Evolutionary conservation across 257 asterid species (phyloP).

Genomic region (Asclepias syriaca): DNA sequence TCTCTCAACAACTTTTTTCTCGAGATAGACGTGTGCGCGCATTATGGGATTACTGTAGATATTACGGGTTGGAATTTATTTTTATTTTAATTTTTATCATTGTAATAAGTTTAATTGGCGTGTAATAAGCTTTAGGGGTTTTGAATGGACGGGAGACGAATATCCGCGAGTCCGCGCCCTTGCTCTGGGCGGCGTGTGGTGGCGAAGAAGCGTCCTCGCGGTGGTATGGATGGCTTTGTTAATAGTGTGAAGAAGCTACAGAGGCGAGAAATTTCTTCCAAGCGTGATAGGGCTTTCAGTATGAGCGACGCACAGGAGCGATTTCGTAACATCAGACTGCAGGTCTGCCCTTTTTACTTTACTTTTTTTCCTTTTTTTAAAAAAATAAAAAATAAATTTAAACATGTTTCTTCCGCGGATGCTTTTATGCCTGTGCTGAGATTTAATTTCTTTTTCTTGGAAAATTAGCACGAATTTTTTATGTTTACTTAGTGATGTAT

Average conservation of each 20-base stretch:
- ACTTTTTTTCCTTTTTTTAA: not conserved
- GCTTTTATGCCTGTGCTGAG: not conserved
- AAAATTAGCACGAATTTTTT: not conserved
- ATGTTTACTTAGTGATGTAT: not conserved
- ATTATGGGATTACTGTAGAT: slow-evolving; percentile 7
- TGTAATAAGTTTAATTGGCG: slow-evolving; percentile 19
- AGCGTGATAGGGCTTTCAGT: slow-evolving; percentile 77
- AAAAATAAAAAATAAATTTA: no score
- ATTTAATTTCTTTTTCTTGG: not conserved
- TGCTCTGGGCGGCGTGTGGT: slow-evolving; percentile 87
- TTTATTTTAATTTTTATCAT: slow-evolving; percentile 6
- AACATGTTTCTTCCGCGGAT: not conserved
- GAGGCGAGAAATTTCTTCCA: slow-evolving; percentile 87
- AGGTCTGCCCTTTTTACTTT: slow-evolving; percentile 38
- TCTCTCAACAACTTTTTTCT: not conserved
- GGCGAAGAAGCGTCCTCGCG: slow-evolving; percentile 90
- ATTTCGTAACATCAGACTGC: slow-evolving; percentile 82
- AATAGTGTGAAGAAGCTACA: slow-evolving; percentile 95
- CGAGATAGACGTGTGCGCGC: slow-evolving; percentile 1
- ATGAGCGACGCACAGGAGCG: slow-evolving; percentile 96
- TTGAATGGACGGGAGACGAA: slow-evolving; percentile 86
- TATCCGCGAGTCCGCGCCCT: slow-evolving; percentile 89
- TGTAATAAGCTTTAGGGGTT: slow-evolving; percentile 5
- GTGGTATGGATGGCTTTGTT: slow-evolving; percentile 73
- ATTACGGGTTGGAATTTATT: slow-evolving; percentile 9